Evolutionary conservation across 495 filamentous ascomycete genomes (phyloP).

Genomic region (Lasiosphaeris hirsuta): DNA sequence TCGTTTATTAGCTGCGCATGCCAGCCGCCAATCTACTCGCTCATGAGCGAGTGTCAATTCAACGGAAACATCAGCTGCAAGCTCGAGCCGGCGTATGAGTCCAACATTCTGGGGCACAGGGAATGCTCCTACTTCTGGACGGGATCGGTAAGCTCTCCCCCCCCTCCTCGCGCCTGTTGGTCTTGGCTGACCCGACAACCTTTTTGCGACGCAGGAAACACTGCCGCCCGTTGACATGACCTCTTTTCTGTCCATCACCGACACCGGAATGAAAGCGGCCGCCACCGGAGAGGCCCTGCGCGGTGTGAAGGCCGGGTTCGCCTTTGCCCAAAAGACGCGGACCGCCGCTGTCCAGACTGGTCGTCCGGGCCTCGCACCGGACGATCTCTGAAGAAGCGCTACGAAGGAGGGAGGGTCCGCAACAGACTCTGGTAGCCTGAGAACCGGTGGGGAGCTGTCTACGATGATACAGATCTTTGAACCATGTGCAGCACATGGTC

Average conservation of each 20-base stretch:
- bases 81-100: conserved; percentile 5
- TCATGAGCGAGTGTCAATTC: conserved; percentile 8
- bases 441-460: too few species aligned
- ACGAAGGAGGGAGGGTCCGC: too few species aligned
- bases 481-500: too few species aligned
- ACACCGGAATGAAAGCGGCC: conserved; percentile 1
- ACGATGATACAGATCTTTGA: too few species aligned
- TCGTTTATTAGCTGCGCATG: conserved; percentile 8
- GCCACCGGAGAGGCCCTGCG: not conserved
- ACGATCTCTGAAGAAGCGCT: not conserved
- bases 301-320: not conserved
- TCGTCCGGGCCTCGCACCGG: not conserved
- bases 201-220: too few species aligned
- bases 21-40: conserved; percentile 7
- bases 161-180: too few species aligned
- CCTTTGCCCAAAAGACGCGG: conserved; percentile 1
- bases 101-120: conserved; percentile 2
- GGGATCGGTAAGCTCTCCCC: conserved; percentile 4
- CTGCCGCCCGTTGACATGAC: too few species aligned
- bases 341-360: not conserved
- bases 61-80: conserved; percentile 10
- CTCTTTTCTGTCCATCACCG: too few species aligned
- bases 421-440: too few species aligned
- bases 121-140: conserved; percentile 9
- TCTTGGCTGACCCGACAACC: conserved; percentile 5